Percentiles rank a stretch among this genome's conserved stretches.
These are phyloP conservation scores for Thecaphora frezii DNA, from an alignment of 1,284 basidiomycete genomes.

Conservation along the genomic window DNA sequence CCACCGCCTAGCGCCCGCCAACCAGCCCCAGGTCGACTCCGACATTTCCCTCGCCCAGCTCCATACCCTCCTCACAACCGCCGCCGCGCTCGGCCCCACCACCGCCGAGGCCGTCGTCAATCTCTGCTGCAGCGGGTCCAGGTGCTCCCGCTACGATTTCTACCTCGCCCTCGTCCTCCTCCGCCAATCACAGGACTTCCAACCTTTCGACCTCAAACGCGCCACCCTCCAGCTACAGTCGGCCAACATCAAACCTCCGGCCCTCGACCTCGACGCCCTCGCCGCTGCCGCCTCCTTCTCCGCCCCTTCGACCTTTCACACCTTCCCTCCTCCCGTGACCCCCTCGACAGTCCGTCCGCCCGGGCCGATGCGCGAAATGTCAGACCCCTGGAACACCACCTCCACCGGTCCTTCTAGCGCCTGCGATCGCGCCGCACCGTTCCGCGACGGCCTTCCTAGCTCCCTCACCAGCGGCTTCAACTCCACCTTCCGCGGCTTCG, in stretches of 20 bases:
- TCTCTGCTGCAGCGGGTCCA: slow-evolving; percentile 18
- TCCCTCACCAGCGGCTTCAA: background rate
- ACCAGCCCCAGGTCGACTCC: too few relatives aligned
- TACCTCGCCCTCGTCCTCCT: slow-evolving; percentile 20
- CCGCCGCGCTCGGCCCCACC: slow-evolving; percentile 11
- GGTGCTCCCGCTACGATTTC: slow-evolving; percentile 29
- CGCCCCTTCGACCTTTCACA: slow-evolving; percentile 8
- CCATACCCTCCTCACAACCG: slow-evolving; percentile 19
- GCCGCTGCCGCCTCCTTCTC: background rate
- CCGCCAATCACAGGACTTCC: slow-evolving; percentile 18
- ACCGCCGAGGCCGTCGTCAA: slow-evolving; percentile 17
- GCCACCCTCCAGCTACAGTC: slow-evolving; percentile 7
- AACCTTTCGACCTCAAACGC: slow-evolving; percentile 9
- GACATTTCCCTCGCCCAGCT: slow-evolving; percentile 21
- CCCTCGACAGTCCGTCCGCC: slow-evolving; percentile 10
- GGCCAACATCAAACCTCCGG: slow-evolving; percentile 10
- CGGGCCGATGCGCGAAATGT: slow-evolving; percentile 30
- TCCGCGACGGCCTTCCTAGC: slow-evolving; percentile 1
- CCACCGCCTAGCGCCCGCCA: too few relatives aligned
- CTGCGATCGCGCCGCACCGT: background rate
- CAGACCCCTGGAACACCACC: slow-evolving; percentile 23
- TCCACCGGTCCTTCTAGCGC: background rate
- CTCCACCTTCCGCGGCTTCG: background rate
- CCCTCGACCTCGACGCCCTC: slow-evolving; percentile 6
- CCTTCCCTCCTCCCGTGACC: slow-evolving; percentile 21